Base-by-base conservation (phyloP, 2,329 filamentous ascomycete genomes). In the Metarhizium robertsii region DNA sequence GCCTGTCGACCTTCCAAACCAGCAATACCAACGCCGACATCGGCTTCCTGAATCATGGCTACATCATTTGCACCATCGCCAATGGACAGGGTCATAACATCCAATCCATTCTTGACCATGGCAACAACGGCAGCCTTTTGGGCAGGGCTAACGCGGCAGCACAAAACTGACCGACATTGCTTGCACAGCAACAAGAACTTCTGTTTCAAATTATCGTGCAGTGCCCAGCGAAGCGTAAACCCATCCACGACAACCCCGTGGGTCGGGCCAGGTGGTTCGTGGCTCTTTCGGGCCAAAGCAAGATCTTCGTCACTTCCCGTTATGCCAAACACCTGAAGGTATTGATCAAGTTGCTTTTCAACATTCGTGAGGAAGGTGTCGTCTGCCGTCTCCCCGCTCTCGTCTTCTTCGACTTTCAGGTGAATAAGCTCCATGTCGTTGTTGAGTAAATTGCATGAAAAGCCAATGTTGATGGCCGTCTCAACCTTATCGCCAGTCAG, bases 401-500 rank as follows among this genome's bases (percentile, higher is more conserved):
- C 80, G 55, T 91, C 86, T 60, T 95, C 90, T 1, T 88, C 82
- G 34, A 94, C 80, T 67, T 95, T 95, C 63, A 99, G 79, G 51
- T 95, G 84, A 60, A 99, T 88, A 59, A 99, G 76, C 62, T 99
- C 94, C 94, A 99, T 96, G 62, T 96, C 90, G 70, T 96, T 99
- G 72, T 92, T 91, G 55, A 99, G 81, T 36, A 99, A 79, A 64
- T 99, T 99, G 76, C 95, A 99, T 11, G 95, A 99, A 73, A 97
- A 99, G 2, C 94, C 94, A 67, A 99, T 99, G 74, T 99, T 99
- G 83, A 99, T 99, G 56, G 95, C 94, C 29, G 94, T 99, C 73
- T 99, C 94, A 36, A 97, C 92, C 73, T 97, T 99, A 78, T 99
- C 94, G 60, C 95, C 94, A 16, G 94, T 99, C 61, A 99, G 76